These are phyloP conservation scores for Coemansia sp. DNA, from an alignment of 371 early-diverging fungal genomes.

Conservation along the genomic window DNA sequence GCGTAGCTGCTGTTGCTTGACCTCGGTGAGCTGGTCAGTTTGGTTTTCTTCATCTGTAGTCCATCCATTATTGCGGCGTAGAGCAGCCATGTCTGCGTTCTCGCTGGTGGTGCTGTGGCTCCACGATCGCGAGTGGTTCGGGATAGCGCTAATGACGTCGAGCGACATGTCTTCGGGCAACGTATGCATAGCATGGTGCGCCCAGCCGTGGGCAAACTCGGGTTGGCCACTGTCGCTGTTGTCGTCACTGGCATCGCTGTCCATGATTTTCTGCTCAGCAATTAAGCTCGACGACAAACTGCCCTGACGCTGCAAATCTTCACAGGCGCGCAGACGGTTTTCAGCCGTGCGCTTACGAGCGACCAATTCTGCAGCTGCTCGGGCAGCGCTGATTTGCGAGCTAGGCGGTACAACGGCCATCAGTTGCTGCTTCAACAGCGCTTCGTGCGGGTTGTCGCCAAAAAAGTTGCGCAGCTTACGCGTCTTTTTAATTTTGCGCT, in stretches of 20 bases:
- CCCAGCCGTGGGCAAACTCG: constrained; percentile 11
- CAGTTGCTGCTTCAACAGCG: constrained; percentile 47
- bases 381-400: constrained; percentile 38
- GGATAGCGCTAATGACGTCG: background rate
- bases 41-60: constrained; percentile 7
- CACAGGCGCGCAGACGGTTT: constrained; percentile 8
- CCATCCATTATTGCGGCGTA: constrained; percentile 4
- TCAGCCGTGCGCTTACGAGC: constrained; percentile 35
- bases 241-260: constrained; percentile 35
- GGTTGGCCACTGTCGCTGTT: background rate
- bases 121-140: constrained; percentile 21
- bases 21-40: background rate
- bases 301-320: constrained; percentile 6
- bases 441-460: constrained; percentile 52
- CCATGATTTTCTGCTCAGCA: constrained; percentile 36
- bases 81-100: background rate
- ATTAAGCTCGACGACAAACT: constrained; percentile 20
- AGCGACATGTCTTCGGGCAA: background rate
- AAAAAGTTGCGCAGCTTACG: constrained; percentile 50
- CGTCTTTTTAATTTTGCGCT: constrained; percentile 46
- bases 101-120: constrained; percentile 13
- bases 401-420: constrained; percentile 50
- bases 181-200: constrained; percentile 21
- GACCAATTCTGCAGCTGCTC: constrained; percentile 43
- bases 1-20: background rate